Percentiles rank a stretch among this genome's conserved stretches.
phyloP scores from a whole-genome alignment of 2,329 filamentous ascomycete genomes.

The Xylaria hypoxylon region DNA sequence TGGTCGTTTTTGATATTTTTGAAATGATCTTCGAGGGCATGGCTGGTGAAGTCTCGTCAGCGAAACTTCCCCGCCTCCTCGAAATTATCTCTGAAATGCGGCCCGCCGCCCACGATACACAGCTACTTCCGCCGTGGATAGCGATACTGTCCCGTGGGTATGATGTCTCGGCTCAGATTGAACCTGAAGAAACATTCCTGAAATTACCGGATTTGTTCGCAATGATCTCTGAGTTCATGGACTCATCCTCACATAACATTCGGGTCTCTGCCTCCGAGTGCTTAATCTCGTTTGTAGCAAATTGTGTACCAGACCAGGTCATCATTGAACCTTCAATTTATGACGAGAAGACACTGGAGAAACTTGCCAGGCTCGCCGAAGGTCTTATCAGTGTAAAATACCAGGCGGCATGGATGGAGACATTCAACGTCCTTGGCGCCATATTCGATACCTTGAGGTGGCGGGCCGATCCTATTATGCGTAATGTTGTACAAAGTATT shows the following conservation, averaged over 20 bases:
- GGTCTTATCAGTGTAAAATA: constrained; percentile 88
- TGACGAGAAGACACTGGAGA: constrained; percentile 89
- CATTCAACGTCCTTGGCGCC: constrained; percentile 87
- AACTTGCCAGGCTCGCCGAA: constrained; percentile 78
- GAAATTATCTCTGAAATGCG: constrained; percentile 93
- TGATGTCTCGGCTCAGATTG: constrained; percentile 89
- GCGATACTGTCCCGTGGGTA: constrained; percentile 94
- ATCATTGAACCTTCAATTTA: constrained; percentile 90
- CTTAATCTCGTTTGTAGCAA: constrained; percentile 90
- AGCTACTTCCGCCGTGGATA: constrained; percentile 95
- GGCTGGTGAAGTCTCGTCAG: constrained; percentile 84
- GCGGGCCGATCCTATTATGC: constrained; percentile 82
- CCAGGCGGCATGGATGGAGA: constrained; percentile 93
- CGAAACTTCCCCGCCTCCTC: constrained; percentile 88
- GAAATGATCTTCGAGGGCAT: constrained; percentile 96
- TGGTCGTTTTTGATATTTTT: constrained; percentile 96
- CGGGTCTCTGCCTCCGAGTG: constrained; percentile 95
- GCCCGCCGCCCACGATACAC: constrained; percentile 91
- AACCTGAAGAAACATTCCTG: constrained; percentile 90
- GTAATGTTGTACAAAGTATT: constrained; percentile 79
- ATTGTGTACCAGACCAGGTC: constrained; percentile 85
- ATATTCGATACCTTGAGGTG: constrained; percentile 90
- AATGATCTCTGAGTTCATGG: constrained; percentile 82
- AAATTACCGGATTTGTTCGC: constrained; percentile 88
- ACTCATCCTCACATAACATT: constrained; percentile 91